Conservation (phyloP, 2,329 filamentous ascomycete species). For the Coniochaeta sp. region DNA sequence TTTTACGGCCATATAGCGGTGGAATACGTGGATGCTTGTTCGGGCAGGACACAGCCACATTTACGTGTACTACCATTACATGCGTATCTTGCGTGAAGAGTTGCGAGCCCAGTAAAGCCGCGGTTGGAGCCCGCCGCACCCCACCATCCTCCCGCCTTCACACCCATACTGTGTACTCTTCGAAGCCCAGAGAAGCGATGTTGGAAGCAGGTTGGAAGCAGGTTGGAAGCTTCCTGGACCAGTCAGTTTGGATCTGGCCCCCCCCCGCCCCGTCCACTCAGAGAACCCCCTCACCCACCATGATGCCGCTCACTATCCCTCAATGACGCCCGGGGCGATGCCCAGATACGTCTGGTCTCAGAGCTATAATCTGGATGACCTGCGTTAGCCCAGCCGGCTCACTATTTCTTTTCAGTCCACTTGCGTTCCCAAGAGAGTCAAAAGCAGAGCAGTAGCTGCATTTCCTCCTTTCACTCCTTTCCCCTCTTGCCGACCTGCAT, state of each 20-base stretch:
- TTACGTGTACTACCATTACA: no score
- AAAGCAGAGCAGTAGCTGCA: conserved; percentile 1
- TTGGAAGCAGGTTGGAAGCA: background rate
- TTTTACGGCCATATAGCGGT: background rate
- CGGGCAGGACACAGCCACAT: background rate
- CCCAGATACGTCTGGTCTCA: background rate
- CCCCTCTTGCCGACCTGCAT: background rate
- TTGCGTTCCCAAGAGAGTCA: background rate
- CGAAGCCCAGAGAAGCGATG: background rate
- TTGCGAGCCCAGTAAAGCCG: background rate
- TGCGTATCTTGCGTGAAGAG: background rate
- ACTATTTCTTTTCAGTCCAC: background rate
- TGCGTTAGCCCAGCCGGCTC: background rate
- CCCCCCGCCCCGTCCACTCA: background rate
- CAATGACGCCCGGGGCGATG: background rate
- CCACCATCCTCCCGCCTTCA: background rate
- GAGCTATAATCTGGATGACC: background rate
- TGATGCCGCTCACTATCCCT: background rate
- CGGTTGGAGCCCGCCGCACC: background rate
- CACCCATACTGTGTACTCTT: no score
- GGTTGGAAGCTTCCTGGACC: background rate
- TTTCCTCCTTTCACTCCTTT: background rate
- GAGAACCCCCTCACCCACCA: background rate
- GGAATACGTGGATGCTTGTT: background rate
- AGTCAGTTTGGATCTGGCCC: background rate